A percentile compares a stretch with the other conserved stretches of the same genome.
These are phyloP conservation scores for Lactarius pseudohatsudake DNA, from an alignment of 768 basidiomycete species.

Conservation along the genomic window DNA sequence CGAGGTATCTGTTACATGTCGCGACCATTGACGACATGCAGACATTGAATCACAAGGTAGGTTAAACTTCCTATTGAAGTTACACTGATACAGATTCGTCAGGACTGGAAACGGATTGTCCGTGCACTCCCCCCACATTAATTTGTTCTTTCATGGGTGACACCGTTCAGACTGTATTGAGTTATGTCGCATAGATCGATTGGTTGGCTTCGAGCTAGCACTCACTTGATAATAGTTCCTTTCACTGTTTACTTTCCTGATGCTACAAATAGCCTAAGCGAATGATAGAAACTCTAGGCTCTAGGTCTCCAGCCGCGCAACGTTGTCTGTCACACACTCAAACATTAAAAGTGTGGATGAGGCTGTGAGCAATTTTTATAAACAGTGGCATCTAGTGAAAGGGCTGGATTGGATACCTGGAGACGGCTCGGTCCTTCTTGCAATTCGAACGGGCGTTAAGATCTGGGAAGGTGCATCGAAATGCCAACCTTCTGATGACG, in stretches of 20 bases:
- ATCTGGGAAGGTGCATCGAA: constrained; percentile 49
- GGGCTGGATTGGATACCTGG: constrained; percentile 3
- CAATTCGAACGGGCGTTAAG: constrained; percentile 41
- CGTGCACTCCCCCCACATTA: constrained; percentile 31
- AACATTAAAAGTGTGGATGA: constrained; percentile 51
- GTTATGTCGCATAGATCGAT: constrained; percentile 8
- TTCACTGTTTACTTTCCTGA: background rate
- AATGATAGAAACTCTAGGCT: constrained; percentile 5
- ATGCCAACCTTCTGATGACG: constrained; percentile 48
- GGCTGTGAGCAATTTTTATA: constrained; percentile 30
- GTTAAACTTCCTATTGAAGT: constrained; percentile 23
- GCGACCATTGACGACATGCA: constrained; percentile 61
- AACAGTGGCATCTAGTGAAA: background rate
- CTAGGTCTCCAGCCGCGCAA: constrained; percentile 37
- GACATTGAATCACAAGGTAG: constrained; percentile 64
- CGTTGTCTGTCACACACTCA: constrained; percentile 52
- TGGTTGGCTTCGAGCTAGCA: background rate
- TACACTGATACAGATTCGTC: constrained; percentile 1
- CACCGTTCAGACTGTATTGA: background rate
- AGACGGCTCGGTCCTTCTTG: background rate
- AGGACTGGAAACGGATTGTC: constrained; percentile 40
- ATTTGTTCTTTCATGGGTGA: constrained; percentile 1
- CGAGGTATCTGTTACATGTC: constrained; percentile 64
- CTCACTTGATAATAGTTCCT: background rate
- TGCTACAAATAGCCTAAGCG: background rate